Conservation (phyloP, 257 asterid species). For the Salvia hispanica region DNA sequence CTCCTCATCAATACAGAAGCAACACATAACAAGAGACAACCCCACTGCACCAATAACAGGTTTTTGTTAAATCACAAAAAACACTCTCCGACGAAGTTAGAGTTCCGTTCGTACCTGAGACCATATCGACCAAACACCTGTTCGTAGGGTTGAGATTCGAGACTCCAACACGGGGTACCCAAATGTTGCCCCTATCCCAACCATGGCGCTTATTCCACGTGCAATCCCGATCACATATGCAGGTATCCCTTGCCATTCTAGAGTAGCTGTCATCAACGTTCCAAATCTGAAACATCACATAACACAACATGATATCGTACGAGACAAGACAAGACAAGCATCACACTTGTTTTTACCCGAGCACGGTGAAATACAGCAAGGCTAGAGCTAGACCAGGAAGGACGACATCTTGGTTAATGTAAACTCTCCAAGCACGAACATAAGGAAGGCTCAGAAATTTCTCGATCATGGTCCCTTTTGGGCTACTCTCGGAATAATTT, state of each 20-base stretch:
- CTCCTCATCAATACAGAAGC: slow-evolving; percentile 61
- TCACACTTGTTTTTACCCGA: slow-evolving; percentile 49
- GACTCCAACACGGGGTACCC: slow-evolving; percentile 65
- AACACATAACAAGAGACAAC: slow-evolving; percentile 64
- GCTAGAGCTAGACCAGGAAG: slow-evolving; percentile 89
- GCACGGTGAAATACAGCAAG: slow-evolving; percentile 72
- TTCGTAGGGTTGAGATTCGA: slow-evolving; percentile 61
- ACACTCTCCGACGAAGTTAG: no score
- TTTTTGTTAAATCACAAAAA: no score
- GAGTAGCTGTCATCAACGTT: slow-evolving; percentile 84
- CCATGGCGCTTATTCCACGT: slow-evolving; percentile 73
- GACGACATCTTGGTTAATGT: slow-evolving; percentile 64
- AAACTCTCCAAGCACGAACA: slow-evolving; percentile 72
- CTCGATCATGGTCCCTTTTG: slow-evolving; percentile 34
- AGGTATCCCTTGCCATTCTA: slow-evolving; percentile 91
- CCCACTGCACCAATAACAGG: slow-evolving; percentile 56
- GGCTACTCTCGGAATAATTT: slow-evolving; percentile 34
- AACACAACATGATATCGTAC: not conserved
- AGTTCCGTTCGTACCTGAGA: slow-evolving; percentile 55
- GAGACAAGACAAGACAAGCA: not conserved
- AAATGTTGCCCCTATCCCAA: slow-evolving; percentile 86
- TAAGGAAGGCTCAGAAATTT: slow-evolving; percentile 46
- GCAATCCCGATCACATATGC: slow-evolving; percentile 84
- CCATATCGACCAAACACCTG: slow-evolving; percentile 97
- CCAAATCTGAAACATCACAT: slow-evolving; percentile 64